Evolutionary conservation across 176 grass and related monocot species (phyloP), one percentile per base, ranked within the genome.

Genomic region (Carex scoparia): DNA sequence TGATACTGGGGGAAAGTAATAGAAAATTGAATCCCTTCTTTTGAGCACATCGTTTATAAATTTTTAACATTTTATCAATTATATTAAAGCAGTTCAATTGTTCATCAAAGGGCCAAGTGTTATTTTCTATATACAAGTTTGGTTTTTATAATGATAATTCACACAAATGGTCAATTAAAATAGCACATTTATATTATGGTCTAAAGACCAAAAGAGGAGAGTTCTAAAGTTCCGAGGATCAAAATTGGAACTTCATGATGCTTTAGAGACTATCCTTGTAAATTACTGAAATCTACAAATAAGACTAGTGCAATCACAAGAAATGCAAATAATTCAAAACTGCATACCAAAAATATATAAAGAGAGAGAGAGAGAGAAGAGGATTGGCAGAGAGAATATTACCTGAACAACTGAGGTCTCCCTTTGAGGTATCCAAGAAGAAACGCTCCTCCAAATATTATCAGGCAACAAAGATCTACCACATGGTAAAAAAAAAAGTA

Each of bases 361-460:
- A n/a, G 19, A 88, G 8, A 32, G 38, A 32, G 10, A 28, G 3
- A 74, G 40, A 8, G 66, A 49, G 14, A 44, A 53, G 18, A 88
- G 37, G 42, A 65, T 35, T 63, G 54, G 12, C 16, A 42, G 85
- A 69, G 66, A 49, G 14, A 46, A 53, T 63, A 57, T 89, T 90
- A 93, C 95, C 95, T 92, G 88, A 90, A 49, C 38, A 82, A 87
- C 51, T 65, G 95, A 42, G 61, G 87, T 61, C 15, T 80, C 85
- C 70, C 87, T 95, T 65, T 58, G 90, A 73, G 88, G 95, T 59
- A 98, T 91, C 95, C 95, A 98, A 81, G 95, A 95, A 73, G 95
- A 90, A 85, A 98, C 73, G 61, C 90, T 95, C 86, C 95, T 95
- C 80, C 92, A 90, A 74, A 98, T 79, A 84, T 94, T 98, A 86